These are phyloP conservation scores for Plasmodium berghei DNA, from an alignment of 169 alveolate genomes.

Conservation along the genomic window DNA sequence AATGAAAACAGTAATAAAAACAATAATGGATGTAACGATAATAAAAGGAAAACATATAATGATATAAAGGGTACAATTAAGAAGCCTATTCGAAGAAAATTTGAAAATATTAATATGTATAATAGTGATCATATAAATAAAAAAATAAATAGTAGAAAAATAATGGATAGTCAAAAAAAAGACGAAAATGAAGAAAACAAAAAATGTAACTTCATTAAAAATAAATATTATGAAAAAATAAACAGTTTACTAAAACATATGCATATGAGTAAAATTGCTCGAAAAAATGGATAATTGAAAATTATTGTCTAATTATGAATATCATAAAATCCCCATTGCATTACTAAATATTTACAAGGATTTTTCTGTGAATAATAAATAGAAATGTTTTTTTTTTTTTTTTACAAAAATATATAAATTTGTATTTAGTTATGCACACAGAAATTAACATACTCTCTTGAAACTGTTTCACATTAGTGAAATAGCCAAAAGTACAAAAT, in stretches of 20 bases:
- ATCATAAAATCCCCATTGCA: too few species aligned
- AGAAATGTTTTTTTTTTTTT: too few species aligned
- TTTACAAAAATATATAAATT: too few species aligned
- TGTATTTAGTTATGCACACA: too few species aligned
- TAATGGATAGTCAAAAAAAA: neutral
- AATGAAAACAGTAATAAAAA: neutral
- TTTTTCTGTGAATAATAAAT: too few species aligned
- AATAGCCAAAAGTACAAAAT: too few species aligned
- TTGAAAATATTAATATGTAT: neutral
- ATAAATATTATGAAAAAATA: slow-evolving; percentile 61
- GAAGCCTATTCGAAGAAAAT: neutral
- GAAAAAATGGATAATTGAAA: slow-evolving; percentile 1
- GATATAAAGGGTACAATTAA: neutral
- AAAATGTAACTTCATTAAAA: slow-evolving; percentile 11
- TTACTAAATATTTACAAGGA: too few species aligned
- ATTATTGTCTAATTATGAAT: too few species aligned
- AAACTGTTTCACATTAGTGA: too few species aligned
- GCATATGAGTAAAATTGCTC: slow-evolving; percentile 44
- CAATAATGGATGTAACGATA: neutral
- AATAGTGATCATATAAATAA: neutral
- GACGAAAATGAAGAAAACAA: slow-evolving; percentile 2
- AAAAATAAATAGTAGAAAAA: slow-evolving; percentile 1
- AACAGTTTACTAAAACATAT: slow-evolving; percentile 33
- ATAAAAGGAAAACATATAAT: neutral
- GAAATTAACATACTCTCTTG: too few species aligned